A percentile compares a stretch with the other conserved stretches of the same genome.
Conservation (phyloP, 768 basidiomycete species). For the Calocybe indica region DNA sequence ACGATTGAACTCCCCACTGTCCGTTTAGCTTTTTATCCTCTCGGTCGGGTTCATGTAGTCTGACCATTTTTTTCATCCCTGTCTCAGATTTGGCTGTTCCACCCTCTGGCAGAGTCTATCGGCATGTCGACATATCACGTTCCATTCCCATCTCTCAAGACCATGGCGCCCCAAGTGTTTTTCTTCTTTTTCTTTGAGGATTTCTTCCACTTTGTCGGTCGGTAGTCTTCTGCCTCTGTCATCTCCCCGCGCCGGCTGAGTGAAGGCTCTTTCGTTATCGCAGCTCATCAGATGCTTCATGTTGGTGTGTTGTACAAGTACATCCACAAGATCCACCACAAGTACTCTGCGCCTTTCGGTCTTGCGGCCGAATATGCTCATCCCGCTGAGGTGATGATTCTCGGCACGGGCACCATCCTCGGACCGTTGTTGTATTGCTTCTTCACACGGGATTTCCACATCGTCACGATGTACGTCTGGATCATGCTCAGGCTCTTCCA, state of each 20-base stretch:
- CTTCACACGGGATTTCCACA: conserved; percentile 75
- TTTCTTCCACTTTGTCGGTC: conserved; percentile 86
- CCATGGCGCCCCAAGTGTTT: conserved; percentile 71
- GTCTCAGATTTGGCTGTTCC: conserved; percentile 81
- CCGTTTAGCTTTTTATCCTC: conserved; percentile 19
- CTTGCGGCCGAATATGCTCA: conserved; percentile 98
- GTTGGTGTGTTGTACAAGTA: conserved; percentile 80
- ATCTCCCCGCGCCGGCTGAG: neutral
- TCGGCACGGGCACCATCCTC: conserved; percentile 85
- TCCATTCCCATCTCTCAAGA: conserved; percentile 73
- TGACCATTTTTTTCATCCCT: neutral
- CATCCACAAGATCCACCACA: conserved; percentile 97
- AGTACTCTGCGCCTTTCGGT: conserved; percentile 95
- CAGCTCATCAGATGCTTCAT: conserved; percentile 89
- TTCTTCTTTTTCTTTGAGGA: conserved; percentile 97
- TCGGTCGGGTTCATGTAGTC: neutral
- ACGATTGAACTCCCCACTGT: conserved; percentile 90
- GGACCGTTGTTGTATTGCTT: conserved; percentile 86
- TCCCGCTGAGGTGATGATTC: conserved; percentile 92
- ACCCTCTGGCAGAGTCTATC: conserved; percentile 79
- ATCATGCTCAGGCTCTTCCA: conserved; percentile 93
- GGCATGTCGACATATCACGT: conserved; percentile 94
- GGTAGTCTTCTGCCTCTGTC: conserved; percentile 13
- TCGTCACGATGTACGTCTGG: conserved; percentile 92
- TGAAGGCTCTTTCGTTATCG: neutral